Conservation (phyloP, 768 basidiomycete genomes). For the Lyophyllum shimeji region DNA sequence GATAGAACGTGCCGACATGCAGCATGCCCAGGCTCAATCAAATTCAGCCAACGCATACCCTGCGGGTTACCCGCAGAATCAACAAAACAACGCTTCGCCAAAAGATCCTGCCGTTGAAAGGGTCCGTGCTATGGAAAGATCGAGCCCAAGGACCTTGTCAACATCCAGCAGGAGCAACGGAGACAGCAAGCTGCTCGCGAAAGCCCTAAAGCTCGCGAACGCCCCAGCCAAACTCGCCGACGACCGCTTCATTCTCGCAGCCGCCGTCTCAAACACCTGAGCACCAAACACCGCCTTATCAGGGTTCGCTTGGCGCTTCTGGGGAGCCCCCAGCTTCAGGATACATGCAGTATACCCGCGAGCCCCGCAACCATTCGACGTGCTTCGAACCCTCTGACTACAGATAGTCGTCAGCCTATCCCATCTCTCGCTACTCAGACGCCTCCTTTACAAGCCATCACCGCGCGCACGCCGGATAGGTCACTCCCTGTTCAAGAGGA, state of each 20-base stretch:
- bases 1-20: conserved; percentile 69
- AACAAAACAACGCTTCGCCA: conserved; percentile 40
- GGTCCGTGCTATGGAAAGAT: conserved; percentile 48
- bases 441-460: conserved; percentile 52
- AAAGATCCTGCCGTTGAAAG: conserved; percentile 57
- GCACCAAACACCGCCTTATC: conserved; percentile 49
- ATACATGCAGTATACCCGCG: conserved; percentile 52
- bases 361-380: conserved; percentile 36
- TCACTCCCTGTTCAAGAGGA: conserved; percentile 80
- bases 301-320: conserved; percentile 46
- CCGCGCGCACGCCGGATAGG: conserved; percentile 63
- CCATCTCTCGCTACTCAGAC: conserved; percentile 45
- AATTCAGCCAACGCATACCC: conserved; percentile 31
- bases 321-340: conserved; percentile 41
- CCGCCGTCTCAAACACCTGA: conserved; percentile 52
- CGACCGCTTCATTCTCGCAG: conserved; percentile 32
- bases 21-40: conserved; percentile 53
- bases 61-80: conserved; percentile 24
- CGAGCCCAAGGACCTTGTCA: conserved; percentile 54
- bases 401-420: conserved; percentile 32
- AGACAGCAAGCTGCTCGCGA: conserved; percentile 45
- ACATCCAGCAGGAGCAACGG: conserved; percentile 30
- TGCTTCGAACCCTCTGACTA: conserved; percentile 21
- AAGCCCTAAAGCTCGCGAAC: conserved; percentile 44
- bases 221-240: conserved; percentile 42